Conservation (phyloP, 371 early-diverging fungal genomes). For the Chytridium lagenaria region DNA sequence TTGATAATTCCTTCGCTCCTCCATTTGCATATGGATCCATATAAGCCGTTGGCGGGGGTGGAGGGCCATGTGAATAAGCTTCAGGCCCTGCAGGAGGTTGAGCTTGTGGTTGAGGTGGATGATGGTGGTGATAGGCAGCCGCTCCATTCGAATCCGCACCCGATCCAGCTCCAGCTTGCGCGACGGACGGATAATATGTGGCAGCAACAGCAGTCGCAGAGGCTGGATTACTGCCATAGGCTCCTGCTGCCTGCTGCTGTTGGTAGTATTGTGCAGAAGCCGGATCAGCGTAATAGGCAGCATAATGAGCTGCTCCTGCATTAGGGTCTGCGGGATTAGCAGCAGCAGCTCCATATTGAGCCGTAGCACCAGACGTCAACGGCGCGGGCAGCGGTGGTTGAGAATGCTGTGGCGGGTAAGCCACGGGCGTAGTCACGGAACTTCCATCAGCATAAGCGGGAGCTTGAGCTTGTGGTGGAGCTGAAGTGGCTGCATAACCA, state of each 20-base stretch:
- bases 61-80: not conserved
- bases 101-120: not conserved
- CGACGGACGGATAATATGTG: not conserved
- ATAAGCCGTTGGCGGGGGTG: not conserved
- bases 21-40: not conserved
- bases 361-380: no score
- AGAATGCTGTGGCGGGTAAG: no score
- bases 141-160: not conserved
- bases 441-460: no score
- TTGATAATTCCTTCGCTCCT: not conserved
- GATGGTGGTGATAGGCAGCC: not conserved
- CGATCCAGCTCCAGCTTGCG: no score
- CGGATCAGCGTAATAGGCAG: slow-evolving; percentile 6
- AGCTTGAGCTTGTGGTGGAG: no score
- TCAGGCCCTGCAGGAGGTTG: not conserved
- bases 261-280: not conserved
- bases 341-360: not conserved
- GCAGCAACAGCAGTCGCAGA: not conserved
- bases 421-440: no score
- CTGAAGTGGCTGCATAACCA: no score
- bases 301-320: not conserved
- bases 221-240: not conserved
- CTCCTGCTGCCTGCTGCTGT: slow-evolving; percentile 8
- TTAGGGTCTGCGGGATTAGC: not conserved
- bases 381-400: no score